phyloP scores from a whole-genome alignment of 2,329 filamentous ascomycete genomes.

The Pseudopithomyces chartarum region DNA sequence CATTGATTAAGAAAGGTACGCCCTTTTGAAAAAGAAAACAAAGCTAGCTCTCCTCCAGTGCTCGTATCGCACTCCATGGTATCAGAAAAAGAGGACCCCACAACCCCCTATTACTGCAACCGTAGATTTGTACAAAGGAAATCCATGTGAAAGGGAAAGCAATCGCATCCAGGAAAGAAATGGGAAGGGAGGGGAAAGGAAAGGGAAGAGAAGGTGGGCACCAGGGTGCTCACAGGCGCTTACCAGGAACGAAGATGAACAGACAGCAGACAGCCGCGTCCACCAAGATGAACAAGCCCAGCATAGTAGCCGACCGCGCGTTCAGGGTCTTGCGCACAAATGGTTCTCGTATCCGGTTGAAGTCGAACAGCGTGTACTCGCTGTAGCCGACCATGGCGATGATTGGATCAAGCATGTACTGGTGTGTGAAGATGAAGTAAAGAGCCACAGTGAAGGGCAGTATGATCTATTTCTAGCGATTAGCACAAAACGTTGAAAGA shows the following conservation, averaged over 20 bases:
- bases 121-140: conserved; percentile 9
- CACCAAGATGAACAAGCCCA: conserved; percentile 74
- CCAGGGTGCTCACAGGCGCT: conserved; percentile 62
- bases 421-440: conserved; percentile 76
- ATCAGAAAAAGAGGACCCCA: conserved; percentile 2
- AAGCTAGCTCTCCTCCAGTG: neutral
- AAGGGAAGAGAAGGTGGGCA: neutral
- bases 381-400: conserved; percentile 88
- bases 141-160: conserved; percentile 24
- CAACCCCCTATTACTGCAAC: conserved; percentile 5
- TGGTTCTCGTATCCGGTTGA: conserved; percentile 84
- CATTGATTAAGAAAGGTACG: too few species aligned
- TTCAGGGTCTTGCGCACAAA: conserved; percentile 86
- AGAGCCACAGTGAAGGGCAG: conserved; percentile 90
- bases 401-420: conserved; percentile 92
- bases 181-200: too few species aligned
- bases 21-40: too few species aligned
- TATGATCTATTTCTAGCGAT: conserved; percentile 63
- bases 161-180: neutral
- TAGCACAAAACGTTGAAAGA: neutral
- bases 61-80: neutral
- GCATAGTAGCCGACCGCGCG: conserved; percentile 81
- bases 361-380: conserved; percentile 96
- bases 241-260: conserved; percentile 95
- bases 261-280: conserved; percentile 83